Evolutionary conservation across 257 asterid genomes (phyloP), one percentile per base, ranked within the genome.

Genomic region (Gentiana macrophylla): DNA sequence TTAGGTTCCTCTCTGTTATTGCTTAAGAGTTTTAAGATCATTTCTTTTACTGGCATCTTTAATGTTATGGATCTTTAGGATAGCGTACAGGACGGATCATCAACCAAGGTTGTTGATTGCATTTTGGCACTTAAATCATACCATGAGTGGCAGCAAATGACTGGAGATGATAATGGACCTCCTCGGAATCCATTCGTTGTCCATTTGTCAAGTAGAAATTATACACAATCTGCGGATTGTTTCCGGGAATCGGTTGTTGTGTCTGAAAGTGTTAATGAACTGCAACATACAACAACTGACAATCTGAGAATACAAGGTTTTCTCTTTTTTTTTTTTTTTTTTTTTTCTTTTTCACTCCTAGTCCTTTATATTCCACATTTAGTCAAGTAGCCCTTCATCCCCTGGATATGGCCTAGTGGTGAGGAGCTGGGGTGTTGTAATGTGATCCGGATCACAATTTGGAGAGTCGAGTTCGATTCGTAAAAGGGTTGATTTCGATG

Each of bases 101-200:
- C 94, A 24, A 53, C 79, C 2, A 87, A 84, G 80, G 95, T 91
- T 60, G 97, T 81, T 5, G 98, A 91, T 56, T 91, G 96, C 80
- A 76, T 91, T 66, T 74, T 91, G 76, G 94, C 81, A 35, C 82
- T 91, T 10, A 91, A 91, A 77, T 89, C 77, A 67, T 85, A 83
- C 67, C 83, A 88, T 60, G 98, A 91, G 59, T 84, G 98, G 98
- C 88, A 81, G 77, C 95, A 91, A 75, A 73, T 91, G 94, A 78
- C 87, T 2, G 93, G 95, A 35, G 24, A 24, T 24, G 94, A 90
- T 32, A 63, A 69, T 15, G 97, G 95, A 56, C 98, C 90, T 24
- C 86, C 86, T 0, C 68, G 89, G 59, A 87, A 95, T 37, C 98
- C 98, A 37, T 62, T 77, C 32, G 55, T 71, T 59, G 64, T 66